Base-by-base conservation (phyloP, 2,329 filamentous ascomycete species). In the Dactylellina haptotyla region DNA sequence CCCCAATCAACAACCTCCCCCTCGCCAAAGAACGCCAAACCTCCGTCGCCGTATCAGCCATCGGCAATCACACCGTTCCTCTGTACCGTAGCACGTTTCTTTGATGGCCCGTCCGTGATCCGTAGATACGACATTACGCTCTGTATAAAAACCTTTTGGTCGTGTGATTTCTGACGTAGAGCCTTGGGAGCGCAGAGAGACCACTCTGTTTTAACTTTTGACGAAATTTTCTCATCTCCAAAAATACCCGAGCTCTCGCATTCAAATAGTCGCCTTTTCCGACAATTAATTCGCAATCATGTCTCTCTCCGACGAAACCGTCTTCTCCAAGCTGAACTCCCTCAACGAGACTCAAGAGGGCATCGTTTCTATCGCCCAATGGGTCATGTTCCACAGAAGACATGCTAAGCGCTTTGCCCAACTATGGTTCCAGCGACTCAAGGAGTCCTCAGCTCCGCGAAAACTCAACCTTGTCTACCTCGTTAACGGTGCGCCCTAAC, bases 301-400 rank as follows among this genome's bases (percentile, higher is more conserved):
- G 94, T 89, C 95, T 48, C 98, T 97, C 83, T 95, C 90, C 77
- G 93, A 98, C 82, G 95, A 99, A 83, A 91, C 93, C 50, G 93
- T 99, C 64, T 88, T 93, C 81, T 92, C 94, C 61, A 97, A 97
- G 84, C 89, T 99, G 61, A 96, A 93, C 30, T 92, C 93, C 43
- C 87, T 99, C 75, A 97, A 97, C 82, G 96, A 99, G 83, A 96
- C 93, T 9, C 94, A 99, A 81, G 95, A 99, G 80, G 96, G 93
- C 82, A 98, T 99, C 79, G 88, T 96, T 74, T 94, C 92, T 34
- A 93, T 96, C 75, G 93, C 95, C 67, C 94, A 98, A 88, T 99
- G 96, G 96, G 95, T 99, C 75, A 96, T 99, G 90, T 99, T 99
- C 81, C 94, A 99, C 83, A 90, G 94, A 81, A 89, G 95, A 80